Evolutionary conservation across 129 eudicot species (phyloP), one percentile per base, ranked within the genome.

Genomic region (Flaveria trinervia): DNA sequence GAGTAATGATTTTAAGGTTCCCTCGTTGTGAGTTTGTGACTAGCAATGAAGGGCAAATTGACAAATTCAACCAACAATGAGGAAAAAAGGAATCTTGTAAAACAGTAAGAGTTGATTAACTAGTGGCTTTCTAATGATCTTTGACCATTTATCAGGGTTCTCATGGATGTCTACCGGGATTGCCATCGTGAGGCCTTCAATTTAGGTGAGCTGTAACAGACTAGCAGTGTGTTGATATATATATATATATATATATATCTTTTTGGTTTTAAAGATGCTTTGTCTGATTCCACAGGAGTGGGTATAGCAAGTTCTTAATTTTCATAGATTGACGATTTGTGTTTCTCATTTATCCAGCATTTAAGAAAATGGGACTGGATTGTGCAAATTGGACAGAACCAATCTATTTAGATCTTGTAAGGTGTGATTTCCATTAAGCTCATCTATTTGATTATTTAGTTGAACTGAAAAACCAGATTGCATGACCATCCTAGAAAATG

Each of bases 311-410:
- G 33, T 48, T 72, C 70, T 16, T 52, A 33, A 18, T 56, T 10
- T 71, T 45, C 9, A 20, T 68, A 57, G 39, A 44, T 72, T 81
- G 61, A 75, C 44, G 23, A 48, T 30, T 57, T 83, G 28, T 50
- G 45, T 72, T 65, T 72, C 18, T 52, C 16, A 65, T 73, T 33
- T 79, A 67, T 86, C 56, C 86, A 94, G 97, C 98, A 46, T 94
- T 94, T 65, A 84, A 68, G 69, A 94, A 91, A 86, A 85, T 94
- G 83, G 98, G 98, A 46, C 78, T 94, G 80, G 98, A 94, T 86
- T 94, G 98, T 77, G 98, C 98, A 69, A 77, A 94, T 79, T 94
- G 98, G 98, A 87, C 89, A 8, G 87, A 94, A 72, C 98, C 98
- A 16, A 85, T 94, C 75, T 94, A 94, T 70, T 22, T 84, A 12